These are phyloP conservation scores for Camelina neglecta DNA, from an alignment of 345 rosid species.

Conservation along the genomic window DNA sequence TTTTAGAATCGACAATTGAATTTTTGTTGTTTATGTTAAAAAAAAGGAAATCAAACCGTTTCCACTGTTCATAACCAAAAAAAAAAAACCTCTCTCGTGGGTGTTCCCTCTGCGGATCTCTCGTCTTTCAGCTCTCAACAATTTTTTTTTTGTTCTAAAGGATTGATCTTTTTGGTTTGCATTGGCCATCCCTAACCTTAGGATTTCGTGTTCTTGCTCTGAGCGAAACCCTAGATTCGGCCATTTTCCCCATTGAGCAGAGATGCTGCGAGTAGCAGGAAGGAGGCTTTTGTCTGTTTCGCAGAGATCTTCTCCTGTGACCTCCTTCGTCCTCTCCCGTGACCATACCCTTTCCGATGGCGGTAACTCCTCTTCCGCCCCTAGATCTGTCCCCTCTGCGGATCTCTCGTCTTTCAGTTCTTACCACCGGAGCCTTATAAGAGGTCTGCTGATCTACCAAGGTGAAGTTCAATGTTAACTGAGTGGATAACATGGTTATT, in stretches of 20 bases:
- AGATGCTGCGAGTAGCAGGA: slow-evolving; percentile 80
- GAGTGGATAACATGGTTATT: slow-evolving; percentile 95
- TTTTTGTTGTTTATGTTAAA: too few relatives aligned
- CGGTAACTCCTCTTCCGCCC: slow-evolving; percentile 32
- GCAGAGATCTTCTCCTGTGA: slow-evolving; percentile 52
- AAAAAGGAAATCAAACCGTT: too few relatives aligned
- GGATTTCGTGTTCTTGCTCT: neutral
- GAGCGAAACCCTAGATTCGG: slow-evolving; percentile 43
- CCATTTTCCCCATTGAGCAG: slow-evolving; percentile 18
- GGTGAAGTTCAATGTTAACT: slow-evolving; percentile 96
- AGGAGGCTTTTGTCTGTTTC: too few relatives aligned
- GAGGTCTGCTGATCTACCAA: slow-evolving; percentile 63
- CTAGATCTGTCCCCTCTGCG: slow-evolving; percentile 48
- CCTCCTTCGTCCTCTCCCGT: slow-evolving; percentile 48
- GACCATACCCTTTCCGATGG: slow-evolving; percentile 41
- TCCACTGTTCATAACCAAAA: too few relatives aligned
- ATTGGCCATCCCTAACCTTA: slow-evolving; percentile 18
- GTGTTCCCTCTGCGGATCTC: too few relatives aligned
- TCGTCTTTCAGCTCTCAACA: too few relatives aligned
- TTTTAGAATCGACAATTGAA: too few relatives aligned
- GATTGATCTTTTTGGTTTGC: neutral
- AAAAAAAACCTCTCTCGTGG: too few relatives aligned
- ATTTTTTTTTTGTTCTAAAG: neutral
- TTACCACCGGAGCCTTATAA: slow-evolving; percentile 48
- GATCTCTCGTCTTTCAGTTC: slow-evolving; percentile 40